Conservation (phyloP, 2,329 filamentous ascomycete species). For the Diatrype stigma region DNA sequence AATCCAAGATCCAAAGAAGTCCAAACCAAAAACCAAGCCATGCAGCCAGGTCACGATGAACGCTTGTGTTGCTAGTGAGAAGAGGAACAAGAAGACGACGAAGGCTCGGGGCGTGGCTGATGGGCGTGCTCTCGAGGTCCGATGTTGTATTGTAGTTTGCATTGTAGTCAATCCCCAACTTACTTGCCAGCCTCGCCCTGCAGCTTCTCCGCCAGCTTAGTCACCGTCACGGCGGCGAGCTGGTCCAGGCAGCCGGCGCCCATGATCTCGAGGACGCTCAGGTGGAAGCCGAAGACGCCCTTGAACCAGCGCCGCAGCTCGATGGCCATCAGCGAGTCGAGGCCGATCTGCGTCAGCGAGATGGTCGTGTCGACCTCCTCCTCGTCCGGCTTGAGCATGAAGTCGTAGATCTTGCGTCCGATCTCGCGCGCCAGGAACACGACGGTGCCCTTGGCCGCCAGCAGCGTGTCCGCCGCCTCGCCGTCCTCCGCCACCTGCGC, state of each 20-base stretch:
- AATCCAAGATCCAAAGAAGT: too few species aligned
- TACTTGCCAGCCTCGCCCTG: constrained; percentile 4
- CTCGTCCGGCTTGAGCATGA: constrained; percentile 14
- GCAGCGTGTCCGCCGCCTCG: not conserved
- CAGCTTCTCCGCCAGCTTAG: constrained; percentile 12
- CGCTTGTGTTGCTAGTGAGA: too few species aligned
- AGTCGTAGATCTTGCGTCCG: constrained; percentile 19
- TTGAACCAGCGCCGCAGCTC: constrained; percentile 29
- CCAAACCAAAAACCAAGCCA: too few species aligned
- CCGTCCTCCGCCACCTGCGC: constrained; percentile 6
- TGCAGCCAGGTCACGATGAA: too few species aligned
- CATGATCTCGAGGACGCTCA: constrained; percentile 17
- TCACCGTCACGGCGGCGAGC: constrained; percentile 11
- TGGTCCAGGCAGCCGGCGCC: constrained; percentile 12
- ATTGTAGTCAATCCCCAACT: not conserved
- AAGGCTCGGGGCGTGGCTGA: too few species aligned
- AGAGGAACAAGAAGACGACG: too few species aligned
- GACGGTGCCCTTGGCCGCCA: constrained; percentile 7
- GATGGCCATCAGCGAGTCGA: constrained; percentile 29
- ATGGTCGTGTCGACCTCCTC: constrained; percentile 15
- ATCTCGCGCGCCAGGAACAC: constrained; percentile 18
- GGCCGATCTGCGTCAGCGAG: constrained; percentile 21
- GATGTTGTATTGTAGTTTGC: too few species aligned
- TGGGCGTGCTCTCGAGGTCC: too few species aligned
- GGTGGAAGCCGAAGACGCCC: constrained; percentile 20